Evolutionary conservation across 2,329 filamentous ascomycete genomes (phyloP).

Genomic region (Ascochyta koolunga): DNA sequence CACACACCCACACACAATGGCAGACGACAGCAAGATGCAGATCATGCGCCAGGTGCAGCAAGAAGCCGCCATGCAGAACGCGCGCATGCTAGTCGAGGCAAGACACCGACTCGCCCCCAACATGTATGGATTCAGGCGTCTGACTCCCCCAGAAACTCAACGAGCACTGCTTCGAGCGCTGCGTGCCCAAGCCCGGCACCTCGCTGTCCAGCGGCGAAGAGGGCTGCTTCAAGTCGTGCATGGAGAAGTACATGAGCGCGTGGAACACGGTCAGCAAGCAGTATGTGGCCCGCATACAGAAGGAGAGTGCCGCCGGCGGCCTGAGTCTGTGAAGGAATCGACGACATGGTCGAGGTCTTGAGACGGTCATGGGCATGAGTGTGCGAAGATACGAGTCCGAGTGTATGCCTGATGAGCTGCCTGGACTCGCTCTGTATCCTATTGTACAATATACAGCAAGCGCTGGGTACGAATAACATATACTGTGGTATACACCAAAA

Average conservation of each 20-base stretch:
- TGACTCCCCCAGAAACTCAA: slow-evolving; percentile 56
- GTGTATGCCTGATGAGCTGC: too few relatives aligned
- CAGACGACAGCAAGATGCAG: slow-evolving; percentile 45
- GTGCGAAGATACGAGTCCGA: too few relatives aligned
- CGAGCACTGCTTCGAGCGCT: slow-evolving; percentile 63
- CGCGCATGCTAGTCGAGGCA: slow-evolving; percentile 58
- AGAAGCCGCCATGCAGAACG: slow-evolving; percentile 59
- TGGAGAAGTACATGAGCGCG: slow-evolving; percentile 62
- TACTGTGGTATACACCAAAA: not conserved
- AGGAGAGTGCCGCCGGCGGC: slow-evolving; percentile 30
- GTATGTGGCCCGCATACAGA: slow-evolving; percentile 58
- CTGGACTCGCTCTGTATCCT: slow-evolving; percentile 24
- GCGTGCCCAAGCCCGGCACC: slow-evolving; percentile 58
- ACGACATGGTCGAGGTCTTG: slow-evolving; percentile 2
- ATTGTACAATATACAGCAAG: slow-evolving; percentile 28
- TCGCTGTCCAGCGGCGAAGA: slow-evolving; percentile 58
- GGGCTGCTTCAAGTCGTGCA: slow-evolving; percentile 58
- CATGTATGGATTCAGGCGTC: not conserved
- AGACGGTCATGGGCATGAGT: not conserved
- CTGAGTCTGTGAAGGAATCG: slow-evolving; percentile 14
- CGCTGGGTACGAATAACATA: not conserved
- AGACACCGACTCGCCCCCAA: not conserved
- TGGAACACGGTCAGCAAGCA: slow-evolving; percentile 60
- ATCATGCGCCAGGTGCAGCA: slow-evolving; percentile 61
- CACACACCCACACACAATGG: slow-evolving; percentile 4